phyloP scores from a whole-genome alignment of 2,329 filamentous ascomycete genomes.

The Aspergillus amoenus region DNA sequence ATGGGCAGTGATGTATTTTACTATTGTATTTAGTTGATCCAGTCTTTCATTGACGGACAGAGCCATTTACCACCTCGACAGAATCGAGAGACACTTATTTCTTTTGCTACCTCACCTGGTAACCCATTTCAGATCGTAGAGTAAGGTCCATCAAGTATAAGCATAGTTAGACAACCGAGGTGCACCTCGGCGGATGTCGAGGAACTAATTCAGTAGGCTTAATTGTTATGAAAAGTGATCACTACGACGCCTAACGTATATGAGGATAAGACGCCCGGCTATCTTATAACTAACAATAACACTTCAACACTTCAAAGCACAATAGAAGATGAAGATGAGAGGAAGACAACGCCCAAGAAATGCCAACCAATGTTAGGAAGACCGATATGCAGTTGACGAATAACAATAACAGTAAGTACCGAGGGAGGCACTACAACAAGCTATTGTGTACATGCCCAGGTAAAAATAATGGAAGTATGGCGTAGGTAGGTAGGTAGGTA shows the following conservation, averaged over 20 bases:
- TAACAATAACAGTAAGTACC: background rate
- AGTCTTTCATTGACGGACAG: background rate
- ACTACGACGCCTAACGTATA: background rate
- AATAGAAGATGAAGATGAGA: constrained; percentile 1
- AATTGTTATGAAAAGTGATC: background rate
- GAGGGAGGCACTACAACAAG: background rate
- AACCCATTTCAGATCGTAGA: background rate
- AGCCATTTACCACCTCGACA: background rate
- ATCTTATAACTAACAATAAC: constrained; percentile 1
- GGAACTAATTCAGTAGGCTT: background rate
- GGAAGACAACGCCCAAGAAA: constrained; percentile 13
- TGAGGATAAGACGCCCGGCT: background rate
- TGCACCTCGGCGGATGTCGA: background rate
- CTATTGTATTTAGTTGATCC: background rate
- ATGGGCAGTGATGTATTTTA: background rate
- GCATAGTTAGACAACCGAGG: background rate
- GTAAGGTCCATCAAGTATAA: background rate
- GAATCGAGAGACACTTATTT: background rate
- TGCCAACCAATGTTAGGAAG: constrained; percentile 16
- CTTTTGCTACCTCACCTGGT: background rate
- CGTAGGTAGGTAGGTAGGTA: background rate
- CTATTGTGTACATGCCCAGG: constrained; percentile 8
- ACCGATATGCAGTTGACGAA: constrained; percentile 14
- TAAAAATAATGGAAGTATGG: background rate
- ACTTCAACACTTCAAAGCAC: background rate